A percentile compares a stretch with the other conserved stretches of the same genome.
phyloP scores from a whole-genome alignment of 768 basidiomycete species.

The Mycena pura region DNA sequence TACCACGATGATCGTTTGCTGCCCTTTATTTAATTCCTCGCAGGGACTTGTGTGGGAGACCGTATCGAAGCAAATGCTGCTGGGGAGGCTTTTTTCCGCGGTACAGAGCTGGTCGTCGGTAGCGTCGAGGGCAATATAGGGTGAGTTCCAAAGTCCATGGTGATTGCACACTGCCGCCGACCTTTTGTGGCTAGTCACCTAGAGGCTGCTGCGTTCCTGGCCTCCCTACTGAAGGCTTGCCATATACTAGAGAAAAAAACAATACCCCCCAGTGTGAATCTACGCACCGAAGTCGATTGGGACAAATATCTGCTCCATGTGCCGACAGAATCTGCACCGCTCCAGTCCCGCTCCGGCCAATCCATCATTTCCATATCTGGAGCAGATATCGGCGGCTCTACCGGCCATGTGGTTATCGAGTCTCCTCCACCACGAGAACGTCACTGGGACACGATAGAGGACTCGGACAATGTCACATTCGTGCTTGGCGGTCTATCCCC shows the following conservation, averaged over 20 bases:
- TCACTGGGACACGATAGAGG: too few species aligned
- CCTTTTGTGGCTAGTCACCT: constrained; percentile 5
- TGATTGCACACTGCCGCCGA: too few species aligned
- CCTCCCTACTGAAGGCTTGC: constrained; percentile 4
- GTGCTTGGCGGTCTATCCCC: not conserved
- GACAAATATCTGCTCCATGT: not conserved
- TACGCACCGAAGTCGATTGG: not conserved
- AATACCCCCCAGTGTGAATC: constrained; percentile 10
- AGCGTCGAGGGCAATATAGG: too few species aligned
- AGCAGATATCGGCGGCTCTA: not conserved
- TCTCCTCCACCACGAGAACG: not conserved
- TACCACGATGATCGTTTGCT: too few species aligned
- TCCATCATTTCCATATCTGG: not conserved
- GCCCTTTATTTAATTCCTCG: too few species aligned
- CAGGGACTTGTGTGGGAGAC: too few species aligned
- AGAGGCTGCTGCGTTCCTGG: constrained; percentile 6
- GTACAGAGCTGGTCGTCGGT: too few species aligned
- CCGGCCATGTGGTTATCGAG: constrained; percentile 6
- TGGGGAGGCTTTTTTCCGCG: too few species aligned
- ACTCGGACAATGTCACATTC: not conserved
- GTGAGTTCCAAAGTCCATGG: too few species aligned
- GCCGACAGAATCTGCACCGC: not conserved
- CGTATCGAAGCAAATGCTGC: too few species aligned
- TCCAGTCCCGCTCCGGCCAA: not conserved
- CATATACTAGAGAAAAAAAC: not conserved